phyloP scores from a whole-genome alignment of 208 protist species.

The Leishmania aethiopica region DNA sequence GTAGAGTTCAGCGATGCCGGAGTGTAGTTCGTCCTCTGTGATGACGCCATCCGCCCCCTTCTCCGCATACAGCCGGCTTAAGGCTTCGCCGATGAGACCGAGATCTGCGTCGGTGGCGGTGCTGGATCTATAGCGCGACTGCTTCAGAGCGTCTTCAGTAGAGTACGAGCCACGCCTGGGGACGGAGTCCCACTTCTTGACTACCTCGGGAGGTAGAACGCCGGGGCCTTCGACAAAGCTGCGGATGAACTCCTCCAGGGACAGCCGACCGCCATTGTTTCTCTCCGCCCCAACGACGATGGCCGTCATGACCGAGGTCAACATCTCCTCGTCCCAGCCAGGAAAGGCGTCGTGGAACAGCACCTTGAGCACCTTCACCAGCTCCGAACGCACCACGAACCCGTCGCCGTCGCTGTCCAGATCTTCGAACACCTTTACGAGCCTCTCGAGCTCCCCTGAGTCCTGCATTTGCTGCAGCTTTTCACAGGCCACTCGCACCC shows the following conservation, averaged over 20 bases:
- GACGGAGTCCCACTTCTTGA: slow-evolving; percentile 16
- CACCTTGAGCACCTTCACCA: slow-evolving; percentile 52
- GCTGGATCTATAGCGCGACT: not conserved
- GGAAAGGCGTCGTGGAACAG: slow-evolving; percentile 75
- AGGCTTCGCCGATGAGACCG: slow-evolving; percentile 41
- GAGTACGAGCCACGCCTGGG: not conserved
- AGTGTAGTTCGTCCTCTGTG: slow-evolving; percentile 40
- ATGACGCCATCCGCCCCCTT: slow-evolving; percentile 44
- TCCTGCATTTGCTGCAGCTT: slow-evolving; percentile 58
- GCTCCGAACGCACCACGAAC: slow-evolving; percentile 52
- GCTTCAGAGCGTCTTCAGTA: not conserved
- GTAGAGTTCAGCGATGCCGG: slow-evolving; percentile 42
- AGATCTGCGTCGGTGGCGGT: slow-evolving; percentile 50
- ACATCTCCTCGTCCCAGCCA: slow-evolving; percentile 59
- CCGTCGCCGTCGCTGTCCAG: slow-evolving; percentile 41
- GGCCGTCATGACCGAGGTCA: slow-evolving; percentile 67
- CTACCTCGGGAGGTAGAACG: slow-evolving; percentile 18
- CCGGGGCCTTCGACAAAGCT: slow-evolving; percentile 63
- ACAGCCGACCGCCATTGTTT: slow-evolving; percentile 39
- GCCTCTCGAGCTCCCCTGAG: slow-evolving; percentile 63
- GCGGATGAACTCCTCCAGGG: slow-evolving; percentile 69
- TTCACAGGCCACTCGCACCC: slow-evolving; percentile 49
- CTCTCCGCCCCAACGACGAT: slow-evolving; percentile 60
- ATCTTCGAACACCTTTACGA: slow-evolving; percentile 42
- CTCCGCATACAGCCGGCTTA: slow-evolving; percentile 39